Evolutionary conservation across 1,284 basidiomycete species (phyloP), one percentile per base, ranked within the genome.

Genomic region (Cutaneotrichosporon sp.): DNA sequence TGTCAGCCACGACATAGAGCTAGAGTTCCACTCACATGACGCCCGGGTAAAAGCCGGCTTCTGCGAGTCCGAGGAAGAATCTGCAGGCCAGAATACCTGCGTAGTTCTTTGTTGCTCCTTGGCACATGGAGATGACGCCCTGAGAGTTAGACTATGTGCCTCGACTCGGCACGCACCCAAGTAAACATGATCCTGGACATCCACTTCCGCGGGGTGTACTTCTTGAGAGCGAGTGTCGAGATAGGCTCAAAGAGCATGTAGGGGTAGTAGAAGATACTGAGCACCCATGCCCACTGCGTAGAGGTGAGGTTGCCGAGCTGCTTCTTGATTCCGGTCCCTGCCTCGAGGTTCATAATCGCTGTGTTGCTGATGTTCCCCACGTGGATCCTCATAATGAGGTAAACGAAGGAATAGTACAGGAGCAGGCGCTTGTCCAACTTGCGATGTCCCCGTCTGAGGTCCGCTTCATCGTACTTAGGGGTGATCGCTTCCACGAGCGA

Each of bases 61-160:
- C 54, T 54, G 65, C 42, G 26, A 73, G 44, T 42, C 74, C 72
- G 17, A 76, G 55, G 33, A 74, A 57, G 52, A 74, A 61, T 3
- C 75, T 63, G 22, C 67, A 53, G 3, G 61, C 56, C 25, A 70
- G 44, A 17, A 73, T 49, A 16, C 62, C 63, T 8, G 60, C 54
- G 38, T 65, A 72, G 48, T 63, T 70, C 9, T 65, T 11, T 35
- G 45, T 41, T 7, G 22, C 38, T 20, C 12, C 38, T 7, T 25
- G 22, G 38, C 52, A 54, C 52, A 55, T 51, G 12, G 49, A 50
- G 26, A 46, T 43, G 26, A 42, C 20, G 7, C 52, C 52, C 48
- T 49, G 35, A 10, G 5, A 33, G 11, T 17, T 24, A 5, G 26
- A 24, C 29, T n/a, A 25, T 5, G 11, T 7, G 20, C 29, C 9